Conservation (phyloP, 257 asterid genomes). For the Haberlea rhodopensis region DNA sequence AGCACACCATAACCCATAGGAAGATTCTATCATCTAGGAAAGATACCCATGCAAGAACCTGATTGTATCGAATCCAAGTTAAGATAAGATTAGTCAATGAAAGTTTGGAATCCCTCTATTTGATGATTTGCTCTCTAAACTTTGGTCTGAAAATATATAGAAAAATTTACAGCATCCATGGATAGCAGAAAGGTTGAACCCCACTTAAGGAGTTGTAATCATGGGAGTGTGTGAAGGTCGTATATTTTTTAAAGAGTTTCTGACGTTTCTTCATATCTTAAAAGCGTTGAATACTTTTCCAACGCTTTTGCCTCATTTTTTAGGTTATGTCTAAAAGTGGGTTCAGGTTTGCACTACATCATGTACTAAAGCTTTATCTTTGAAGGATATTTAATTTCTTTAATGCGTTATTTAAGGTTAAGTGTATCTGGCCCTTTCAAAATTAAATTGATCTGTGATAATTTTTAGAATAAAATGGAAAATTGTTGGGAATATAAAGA, state of each 20-base stretch:
- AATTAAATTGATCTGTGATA: too few relatives aligned
- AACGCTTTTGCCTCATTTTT: slow-evolving; percentile 7
- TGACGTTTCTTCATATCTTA: slow-evolving; percentile 24
- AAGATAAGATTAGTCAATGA: too few relatives aligned
- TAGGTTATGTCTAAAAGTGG: background rate
- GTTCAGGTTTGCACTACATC: background rate
- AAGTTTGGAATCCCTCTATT: background rate
- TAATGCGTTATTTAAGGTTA: background rate
- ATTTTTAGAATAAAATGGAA: too few relatives aligned
- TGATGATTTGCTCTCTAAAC: background rate
- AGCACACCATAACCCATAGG: too few relatives aligned
- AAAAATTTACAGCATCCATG: background rate
- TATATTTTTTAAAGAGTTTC: slow-evolving; percentile 23
- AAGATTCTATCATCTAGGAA: too few relatives aligned
- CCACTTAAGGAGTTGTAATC: slow-evolving; percentile 20
- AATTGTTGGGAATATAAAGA: too few relatives aligned
- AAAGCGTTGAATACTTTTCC: slow-evolving; percentile 28
- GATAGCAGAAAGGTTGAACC: slow-evolving; percentile 18
- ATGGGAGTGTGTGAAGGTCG: slow-evolving; percentile 9
- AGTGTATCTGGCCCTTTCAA: too few relatives aligned
- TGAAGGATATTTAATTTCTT: slow-evolving; percentile 1
- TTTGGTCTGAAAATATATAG: background rate
- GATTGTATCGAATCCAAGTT: too few relatives aligned
- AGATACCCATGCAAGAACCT: too few relatives aligned
- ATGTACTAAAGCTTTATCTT: background rate